Base-by-base conservation (phyloP, 2,329 filamentous ascomycete genomes). In the Rhynchosporium graminicola region DNA sequence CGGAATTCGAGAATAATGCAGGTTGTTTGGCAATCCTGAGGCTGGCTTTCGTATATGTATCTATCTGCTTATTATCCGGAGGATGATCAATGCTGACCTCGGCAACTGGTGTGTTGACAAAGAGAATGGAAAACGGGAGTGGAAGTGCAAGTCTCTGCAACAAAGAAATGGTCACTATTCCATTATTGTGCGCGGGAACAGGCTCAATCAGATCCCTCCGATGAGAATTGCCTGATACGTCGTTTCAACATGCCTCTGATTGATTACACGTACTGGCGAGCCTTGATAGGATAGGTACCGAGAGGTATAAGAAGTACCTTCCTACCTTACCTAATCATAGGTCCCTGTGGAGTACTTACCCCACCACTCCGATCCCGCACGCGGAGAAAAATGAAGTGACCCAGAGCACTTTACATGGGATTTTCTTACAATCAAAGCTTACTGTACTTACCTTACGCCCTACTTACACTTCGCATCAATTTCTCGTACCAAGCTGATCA, bases 241-340 rank as follows among this genome's bases (percentile, higher is more conserved):
- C 57, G 63, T 62, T 62, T 60, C 56, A 62, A 31, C 20, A 20
- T 48, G 45, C 46, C 61, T 48, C 42, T 51, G 59, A 56, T 57
- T 58, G 60, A 57, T 31, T 20, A 38, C 3, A 38, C 4, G 13
- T 15, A 36, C 47, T 26, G 36, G 48, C 48, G 15, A 51, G 38
- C 38, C 38, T 12, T 10, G 2, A 15, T 7, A 45, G 42, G 12
- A 10, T 6, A 45, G 42, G 10, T 15, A 42, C 3, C 38, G 8
- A 9, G 8, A 15, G 10, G 20, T 20, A n/a, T n/a, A n/a, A n/a
- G n/a, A n/a, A n/a, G n/a, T n/a, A n/a, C n/a, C n/a, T n/a, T n/a
- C n/a, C n/a, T n/a, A n/a, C n/a, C n/a, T n/a, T n/a, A n/a, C n/a
- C n/a, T n/a, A n/a, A n/a, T n/a, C 20, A 20, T 20, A 20, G 20